Evolutionary conservation across 306 rosid genomes (phyloP).

Genomic region (Quillaja saponaria): DNA sequence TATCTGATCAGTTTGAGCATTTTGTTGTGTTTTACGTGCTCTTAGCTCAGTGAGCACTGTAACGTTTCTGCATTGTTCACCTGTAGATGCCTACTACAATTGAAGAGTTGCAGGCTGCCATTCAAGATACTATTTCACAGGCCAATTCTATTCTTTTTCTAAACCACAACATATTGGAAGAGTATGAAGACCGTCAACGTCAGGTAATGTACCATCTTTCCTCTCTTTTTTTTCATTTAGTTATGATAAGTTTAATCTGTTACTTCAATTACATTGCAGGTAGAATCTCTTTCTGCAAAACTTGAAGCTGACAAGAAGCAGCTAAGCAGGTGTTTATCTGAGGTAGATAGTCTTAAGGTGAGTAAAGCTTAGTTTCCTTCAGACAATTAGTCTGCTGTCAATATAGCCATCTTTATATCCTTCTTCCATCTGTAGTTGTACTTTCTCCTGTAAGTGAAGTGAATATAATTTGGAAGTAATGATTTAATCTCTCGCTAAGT

Average conservation of each 20-base stretch:
- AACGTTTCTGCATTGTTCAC: too few relatives aligned
- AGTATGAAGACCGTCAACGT: slow-evolving; percentile 66
- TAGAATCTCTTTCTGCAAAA: slow-evolving; percentile 57
- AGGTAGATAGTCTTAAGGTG: slow-evolving; percentile 70
- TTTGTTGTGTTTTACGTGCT: neutral
- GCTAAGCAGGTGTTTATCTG: slow-evolving; percentile 47
- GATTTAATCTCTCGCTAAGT: neutral
- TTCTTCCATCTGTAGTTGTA: neutral
- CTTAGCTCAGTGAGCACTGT: slow-evolving; percentile 12
- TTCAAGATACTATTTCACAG: slow-evolving; percentile 72
- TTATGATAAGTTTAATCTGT: neutral
- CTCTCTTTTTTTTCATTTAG: neutral
- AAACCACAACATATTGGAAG: slow-evolving; percentile 75
- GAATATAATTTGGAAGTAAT: neutral
- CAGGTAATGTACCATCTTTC: slow-evolving; percentile 47
- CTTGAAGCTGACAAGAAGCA: slow-evolving; percentile 69
- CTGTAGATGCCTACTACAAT: slow-evolving; percentile 94
- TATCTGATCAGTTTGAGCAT: too few relatives aligned
- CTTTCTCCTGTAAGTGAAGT: too few relatives aligned
- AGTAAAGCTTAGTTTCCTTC: slow-evolving; percentile 28
- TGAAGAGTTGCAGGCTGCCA: slow-evolving; percentile 85
- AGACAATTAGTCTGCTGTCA: neutral
- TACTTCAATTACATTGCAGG: slow-evolving; percentile 48
- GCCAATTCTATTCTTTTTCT: slow-evolving; percentile 80
- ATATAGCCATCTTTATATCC: slow-evolving; percentile 3